Conservation (phyloP, 2,329 filamentous ascomycete species). For the Tolypocladium pustulatum region DNA sequence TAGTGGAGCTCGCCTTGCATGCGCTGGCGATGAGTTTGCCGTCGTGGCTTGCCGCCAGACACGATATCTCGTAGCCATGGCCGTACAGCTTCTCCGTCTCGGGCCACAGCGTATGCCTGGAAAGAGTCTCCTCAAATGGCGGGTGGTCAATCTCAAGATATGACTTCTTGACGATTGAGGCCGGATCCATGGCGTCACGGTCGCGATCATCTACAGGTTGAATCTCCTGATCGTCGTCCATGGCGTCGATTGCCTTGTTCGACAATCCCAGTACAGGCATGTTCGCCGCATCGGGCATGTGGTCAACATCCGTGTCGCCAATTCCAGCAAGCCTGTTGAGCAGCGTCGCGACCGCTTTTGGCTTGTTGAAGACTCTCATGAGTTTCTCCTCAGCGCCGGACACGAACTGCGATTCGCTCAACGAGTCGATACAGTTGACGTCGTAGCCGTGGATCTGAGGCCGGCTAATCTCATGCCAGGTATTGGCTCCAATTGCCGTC, state of each 20-base stretch:
- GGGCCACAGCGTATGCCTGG: slow-evolving; percentile 87
- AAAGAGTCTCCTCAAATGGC: slow-evolving; percentile 80
- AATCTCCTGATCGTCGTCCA: slow-evolving; percentile 39
- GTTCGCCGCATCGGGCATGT: slow-evolving; percentile 77
- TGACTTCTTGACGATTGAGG: slow-evolving; percentile 45
- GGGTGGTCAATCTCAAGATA: slow-evolving; percentile 60
- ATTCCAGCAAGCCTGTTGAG: slow-evolving; percentile 59
- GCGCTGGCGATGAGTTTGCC: slow-evolving; percentile 75
- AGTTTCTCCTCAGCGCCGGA: slow-evolving; percentile 96
- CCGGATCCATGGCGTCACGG: slow-evolving; percentile 42
- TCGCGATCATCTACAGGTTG: slow-evolving; percentile 34
- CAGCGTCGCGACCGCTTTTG: slow-evolving; percentile 69
- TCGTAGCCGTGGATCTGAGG: slow-evolving; percentile 98
- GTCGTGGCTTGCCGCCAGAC: slow-evolving; percentile 67
- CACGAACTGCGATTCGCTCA: slow-evolving; percentile 68
- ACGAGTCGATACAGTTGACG: slow-evolving; percentile 79
- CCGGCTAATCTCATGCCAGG: slow-evolving; percentile 92
- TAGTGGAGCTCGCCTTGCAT: slow-evolving; percentile 82
- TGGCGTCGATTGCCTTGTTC: slow-evolving; percentile 74
- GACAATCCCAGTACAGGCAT: slow-evolving; percentile 93
- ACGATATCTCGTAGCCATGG: slow-evolving; percentile 93
- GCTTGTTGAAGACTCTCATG: slow-evolving; percentile 89
- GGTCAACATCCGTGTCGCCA: slow-evolving; percentile 22
- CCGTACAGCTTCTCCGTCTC: slow-evolving; percentile 96
- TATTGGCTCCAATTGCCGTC: slow-evolving; percentile 38